A percentile compares a stretch with the other conserved stretches of the same genome.
Evolutionary conservation across 2,329 filamentous ascomycete species (phyloP).

Genomic region (Alternaria longipes): DNA sequence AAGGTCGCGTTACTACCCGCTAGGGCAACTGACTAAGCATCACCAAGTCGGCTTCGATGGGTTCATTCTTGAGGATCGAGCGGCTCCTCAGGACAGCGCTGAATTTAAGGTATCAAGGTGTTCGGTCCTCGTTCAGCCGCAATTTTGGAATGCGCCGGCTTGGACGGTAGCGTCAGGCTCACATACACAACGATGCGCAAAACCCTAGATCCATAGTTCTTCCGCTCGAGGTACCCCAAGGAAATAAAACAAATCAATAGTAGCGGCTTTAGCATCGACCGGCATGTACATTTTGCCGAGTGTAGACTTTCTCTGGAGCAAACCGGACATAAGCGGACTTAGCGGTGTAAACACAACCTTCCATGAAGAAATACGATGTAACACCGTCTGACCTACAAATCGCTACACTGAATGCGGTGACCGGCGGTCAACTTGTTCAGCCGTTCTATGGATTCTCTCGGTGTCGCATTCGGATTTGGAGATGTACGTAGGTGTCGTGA

Average conservation of each 20-base stretch:
- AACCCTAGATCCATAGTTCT: neutral
- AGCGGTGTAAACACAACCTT: neutral
- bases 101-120: too few relatives aligned
- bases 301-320: neutral
- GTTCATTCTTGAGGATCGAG: too few relatives aligned
- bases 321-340: neutral
- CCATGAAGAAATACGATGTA: neutral
- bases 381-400: neutral
- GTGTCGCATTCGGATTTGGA: neutral
- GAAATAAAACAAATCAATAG: neutral
- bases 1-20: too few relatives aligned
- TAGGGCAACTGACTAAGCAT: too few relatives aligned
- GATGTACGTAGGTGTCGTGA: neutral
- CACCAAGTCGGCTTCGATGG: too few relatives aligned
- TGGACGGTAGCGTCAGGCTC: too few relatives aligned
- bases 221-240: neutral
- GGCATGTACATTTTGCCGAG: neutral
- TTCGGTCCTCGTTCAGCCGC: too few relatives aligned
- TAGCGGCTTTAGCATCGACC: neutral
- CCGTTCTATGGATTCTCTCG: neutral
- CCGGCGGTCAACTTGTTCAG: neutral
- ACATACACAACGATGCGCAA: neutral
- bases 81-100: too few relatives aligned
- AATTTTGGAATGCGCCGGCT: too few relatives aligned
- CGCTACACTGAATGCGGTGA: neutral